Conservation (phyloP, 2,329 filamentous ascomycete genomes). For the Pseudocercospora fijiensis region DNA sequence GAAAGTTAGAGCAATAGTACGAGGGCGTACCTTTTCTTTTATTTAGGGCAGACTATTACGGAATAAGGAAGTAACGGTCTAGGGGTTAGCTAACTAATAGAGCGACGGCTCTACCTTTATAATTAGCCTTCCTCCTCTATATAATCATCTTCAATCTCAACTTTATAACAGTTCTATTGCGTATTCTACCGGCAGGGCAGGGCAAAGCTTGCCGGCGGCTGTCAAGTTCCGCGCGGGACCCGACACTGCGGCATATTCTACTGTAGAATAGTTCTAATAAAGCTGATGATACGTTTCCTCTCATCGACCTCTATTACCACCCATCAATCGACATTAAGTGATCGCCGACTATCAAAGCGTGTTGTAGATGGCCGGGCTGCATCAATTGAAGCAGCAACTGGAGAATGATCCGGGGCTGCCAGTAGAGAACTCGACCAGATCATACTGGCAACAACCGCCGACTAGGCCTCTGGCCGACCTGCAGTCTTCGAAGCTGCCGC, state of each 20-base stretch:
- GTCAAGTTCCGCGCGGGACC: background rate
- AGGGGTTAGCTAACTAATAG: too few relatives aligned
- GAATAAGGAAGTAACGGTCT: too few relatives aligned
- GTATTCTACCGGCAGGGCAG: too few relatives aligned
- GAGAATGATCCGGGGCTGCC: constrained; percentile 15
- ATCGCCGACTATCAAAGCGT: background rate
- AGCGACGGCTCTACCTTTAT: too few relatives aligned
- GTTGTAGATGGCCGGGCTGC: background rate
- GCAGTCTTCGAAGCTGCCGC: constrained; percentile 11
- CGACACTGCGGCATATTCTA: background rate
- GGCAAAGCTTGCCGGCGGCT: background rate
- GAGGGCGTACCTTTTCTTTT: too few relatives aligned
- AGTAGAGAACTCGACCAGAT: constrained; percentile 7
- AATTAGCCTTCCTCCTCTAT: too few relatives aligned
- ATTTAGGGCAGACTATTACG: too few relatives aligned
- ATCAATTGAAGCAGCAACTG: constrained; percentile 2
- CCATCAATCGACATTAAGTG: background rate
- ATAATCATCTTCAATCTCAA: too few relatives aligned
- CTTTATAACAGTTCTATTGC: too few relatives aligned
- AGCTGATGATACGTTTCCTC: background rate
- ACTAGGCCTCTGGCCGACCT: constrained; percentile 3
- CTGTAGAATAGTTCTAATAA: too few relatives aligned
- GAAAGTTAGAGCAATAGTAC: too few relatives aligned
- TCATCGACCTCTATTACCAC: background rate
- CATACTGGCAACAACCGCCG: constrained; percentile 18